phyloP scores from a whole-genome alignment of 1,284 basidiomycete genomes.

The Thecaphora thlaspeos region DNA sequence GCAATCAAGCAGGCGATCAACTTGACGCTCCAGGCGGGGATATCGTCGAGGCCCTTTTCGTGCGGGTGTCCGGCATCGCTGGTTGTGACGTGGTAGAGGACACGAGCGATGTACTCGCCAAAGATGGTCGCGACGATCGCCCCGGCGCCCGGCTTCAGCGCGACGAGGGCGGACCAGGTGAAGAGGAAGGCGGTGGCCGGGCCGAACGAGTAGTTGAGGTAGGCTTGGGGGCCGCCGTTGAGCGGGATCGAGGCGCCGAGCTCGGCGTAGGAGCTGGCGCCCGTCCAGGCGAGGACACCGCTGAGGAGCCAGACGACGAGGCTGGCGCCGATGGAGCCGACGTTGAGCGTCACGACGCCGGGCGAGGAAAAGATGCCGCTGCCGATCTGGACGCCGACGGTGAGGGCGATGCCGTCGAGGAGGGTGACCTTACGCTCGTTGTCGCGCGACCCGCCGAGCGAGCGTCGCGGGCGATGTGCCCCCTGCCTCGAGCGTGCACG shows the following conservation, averaged over 20 bases:
- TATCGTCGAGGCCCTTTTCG: constrained; percentile 68
- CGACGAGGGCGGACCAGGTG: constrained; percentile 58
- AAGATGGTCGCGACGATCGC: constrained; percentile 63
- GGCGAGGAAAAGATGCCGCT: constrained; percentile 56
- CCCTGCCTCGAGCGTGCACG: constrained; percentile 5
- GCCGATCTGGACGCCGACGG: constrained; percentile 54
- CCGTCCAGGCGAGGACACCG: constrained; percentile 52
- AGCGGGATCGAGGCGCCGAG: constrained; percentile 62
- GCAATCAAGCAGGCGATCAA: constrained; percentile 76
- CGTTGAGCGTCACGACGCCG: constrained; percentile 52
- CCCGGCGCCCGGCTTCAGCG: constrained; percentile 63
- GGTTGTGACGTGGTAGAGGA: constrained; percentile 61
- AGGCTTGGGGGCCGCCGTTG: constrained; percentile 65
- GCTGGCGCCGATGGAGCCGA: constrained; percentile 49
- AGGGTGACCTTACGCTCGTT: constrained; percentile 22
- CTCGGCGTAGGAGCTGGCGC: constrained; percentile 68
- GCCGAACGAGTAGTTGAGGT: constrained; percentile 75
- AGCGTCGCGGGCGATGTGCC: constrained; percentile 3
- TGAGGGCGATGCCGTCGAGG: constrained; percentile 40
- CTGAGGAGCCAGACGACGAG: constrained; percentile 51
- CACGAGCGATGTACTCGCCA: constrained; percentile 76
- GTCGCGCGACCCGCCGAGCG: constrained; percentile 13
- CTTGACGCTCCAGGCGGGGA: constrained; percentile 92
- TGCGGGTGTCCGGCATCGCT: constrained; percentile 65
- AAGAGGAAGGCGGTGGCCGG: constrained; percentile 65